A percentile compares a stretch with the other conserved stretches of the same genome.
Evolutionary conservation across 2,329 filamentous ascomycete species (phyloP).

Genomic region (Colletotrichum cuscutae): DNA sequence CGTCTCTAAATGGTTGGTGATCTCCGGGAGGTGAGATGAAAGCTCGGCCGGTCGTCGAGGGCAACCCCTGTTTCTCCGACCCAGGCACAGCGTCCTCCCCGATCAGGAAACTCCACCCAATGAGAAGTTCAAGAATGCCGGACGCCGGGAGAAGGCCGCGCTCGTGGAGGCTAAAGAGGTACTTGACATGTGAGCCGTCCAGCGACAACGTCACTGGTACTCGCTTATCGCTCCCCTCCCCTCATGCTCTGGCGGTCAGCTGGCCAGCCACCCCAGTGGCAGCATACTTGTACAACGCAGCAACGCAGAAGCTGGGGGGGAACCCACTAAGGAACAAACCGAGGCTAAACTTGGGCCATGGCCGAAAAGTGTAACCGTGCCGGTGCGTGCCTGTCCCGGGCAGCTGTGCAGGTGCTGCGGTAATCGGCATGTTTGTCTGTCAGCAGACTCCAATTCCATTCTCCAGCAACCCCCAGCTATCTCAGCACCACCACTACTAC

Average conservation of each 20-base stretch:
- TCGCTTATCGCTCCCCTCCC: constrained; percentile 19
- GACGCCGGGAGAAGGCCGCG: background rate
- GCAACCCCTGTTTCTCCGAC: constrained; percentile 34
- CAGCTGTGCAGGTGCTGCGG: background rate
- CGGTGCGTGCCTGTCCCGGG: constrained; percentile 3
- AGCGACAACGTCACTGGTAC: constrained; percentile 22
- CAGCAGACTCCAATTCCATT: constrained; percentile 30
- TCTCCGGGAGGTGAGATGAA: constrained; percentile 33
- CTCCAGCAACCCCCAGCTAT: constrained; percentile 10
- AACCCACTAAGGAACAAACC: constrained; percentile 26
- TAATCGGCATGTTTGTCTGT: constrained; percentile 25
- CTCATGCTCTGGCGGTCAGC: constrained; percentile 9
- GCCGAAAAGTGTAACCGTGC: constrained; percentile 34
- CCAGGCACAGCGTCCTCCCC: constrained; percentile 10
- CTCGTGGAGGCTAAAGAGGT: constrained; percentile 30
- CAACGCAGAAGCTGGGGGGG: constrained; percentile 14
- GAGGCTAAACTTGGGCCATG: constrained; percentile 35
- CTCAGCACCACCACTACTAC: constrained; percentile 11
- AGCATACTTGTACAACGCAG: background rate
- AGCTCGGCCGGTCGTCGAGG: constrained; percentile 33
- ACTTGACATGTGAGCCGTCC: constrained; percentile 22
- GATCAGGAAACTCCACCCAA: constrained; percentile 25
- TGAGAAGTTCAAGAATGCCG: constrained; percentile 1
- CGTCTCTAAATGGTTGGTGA: constrained; percentile 31
- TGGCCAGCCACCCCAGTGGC: constrained; percentile 9